Percentiles rank a stretch among this genome's conserved stretches.
These are phyloP conservation scores for Aureobasidium melanogenum DNA, from an alignment of 2,329 filamentous ascomycete genomes.

Conservation along the genomic window DNA sequence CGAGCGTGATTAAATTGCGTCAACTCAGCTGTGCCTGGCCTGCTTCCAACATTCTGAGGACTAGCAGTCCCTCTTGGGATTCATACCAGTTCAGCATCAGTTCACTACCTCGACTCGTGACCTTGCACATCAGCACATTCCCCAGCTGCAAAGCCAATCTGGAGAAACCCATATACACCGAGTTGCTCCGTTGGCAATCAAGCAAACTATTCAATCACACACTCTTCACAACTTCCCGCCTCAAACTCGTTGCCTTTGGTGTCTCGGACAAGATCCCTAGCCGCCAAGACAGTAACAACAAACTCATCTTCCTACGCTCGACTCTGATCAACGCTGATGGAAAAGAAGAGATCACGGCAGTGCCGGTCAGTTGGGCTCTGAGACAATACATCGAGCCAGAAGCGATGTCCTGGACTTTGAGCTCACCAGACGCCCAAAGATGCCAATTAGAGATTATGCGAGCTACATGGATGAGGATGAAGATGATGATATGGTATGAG, in stretches of 20 bases:
- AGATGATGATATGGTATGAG: conserved; percentile 3
- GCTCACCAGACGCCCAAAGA: conserved; percentile 27
- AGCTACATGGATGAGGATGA: conserved; percentile 4
- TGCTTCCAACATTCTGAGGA: conserved; percentile 32
- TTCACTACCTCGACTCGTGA: conserved; percentile 32
- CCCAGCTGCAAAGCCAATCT: conserved; percentile 29
- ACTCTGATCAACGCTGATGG: conserved; percentile 34
- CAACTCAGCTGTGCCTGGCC: conserved; percentile 42
- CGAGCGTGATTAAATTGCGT: conserved; percentile 33
- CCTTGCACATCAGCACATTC: conserved; percentile 42
- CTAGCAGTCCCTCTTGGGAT: conserved; percentile 2
- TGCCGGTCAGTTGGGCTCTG: conserved; percentile 38
- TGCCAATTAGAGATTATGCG: conserved; percentile 28
- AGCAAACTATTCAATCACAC: neutral
- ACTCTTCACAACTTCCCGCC: conserved; percentile 17
- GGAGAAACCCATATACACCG: conserved; percentile 14
- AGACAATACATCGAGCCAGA: conserved; percentile 37
- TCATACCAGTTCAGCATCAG: conserved; percentile 12
- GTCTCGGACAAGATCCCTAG: conserved; percentile 39
- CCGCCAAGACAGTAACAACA: conserved; percentile 37
- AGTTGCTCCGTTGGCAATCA: neutral
- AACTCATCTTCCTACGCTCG: conserved; percentile 39
- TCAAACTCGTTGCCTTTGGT: conserved; percentile 39
- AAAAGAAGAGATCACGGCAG: conserved; percentile 30
- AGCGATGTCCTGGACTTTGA: conserved; percentile 40